Base-by-base conservation (phyloP, 192 early-diverging fungal genomes). In the Paraglomus occultum region DNA sequence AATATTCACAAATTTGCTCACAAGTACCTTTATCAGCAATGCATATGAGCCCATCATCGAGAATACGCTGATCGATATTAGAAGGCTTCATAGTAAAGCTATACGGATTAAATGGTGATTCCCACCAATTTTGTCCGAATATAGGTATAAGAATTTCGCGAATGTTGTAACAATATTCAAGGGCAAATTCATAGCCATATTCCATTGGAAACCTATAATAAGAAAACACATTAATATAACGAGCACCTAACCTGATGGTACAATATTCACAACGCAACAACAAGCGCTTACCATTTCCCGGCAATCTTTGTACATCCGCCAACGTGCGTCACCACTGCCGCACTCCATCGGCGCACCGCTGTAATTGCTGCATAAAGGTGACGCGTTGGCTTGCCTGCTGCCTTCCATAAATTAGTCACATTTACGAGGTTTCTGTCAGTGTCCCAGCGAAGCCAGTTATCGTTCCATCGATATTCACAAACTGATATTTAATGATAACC, bases 161-260 rank as follows among this genome's bases (percentile, higher is more conserved):
- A 23, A 82, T 63, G 50, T 62, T 51, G 54, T 69, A 82, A 5
- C 77, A 78, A 8, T 77, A 77, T 31, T 78, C 40, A 51, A 63
- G 71, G 60, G 75, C 76, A 8, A 82, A 69, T 9, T 74, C 72
- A 47, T 72, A 65, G 4, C 77, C 80, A 59, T 64, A 74, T 39
- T 79, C 74, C 51, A 73, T 74, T 50, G 80, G 80, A 46, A 82
- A 77, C 79, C 79, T 80, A 66, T 42, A 70, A 40, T 18, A 54
- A 22, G 22, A 52, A 40, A 12, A 38, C 4, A 31, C 31, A 31
- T 31, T 31, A 31, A 31, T 31, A 31, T 31, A 31, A 31, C 1
- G 31, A 31, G 31, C 31, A 31, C 31, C 31, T 31, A 31, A 31
- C 3, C 1, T 31, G 31, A 31, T 31, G 31, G 31, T 31, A 31